Conservation (phyloP, 192 early-diverging fungal species). For the Entomortierella chlamydospora region DNA sequence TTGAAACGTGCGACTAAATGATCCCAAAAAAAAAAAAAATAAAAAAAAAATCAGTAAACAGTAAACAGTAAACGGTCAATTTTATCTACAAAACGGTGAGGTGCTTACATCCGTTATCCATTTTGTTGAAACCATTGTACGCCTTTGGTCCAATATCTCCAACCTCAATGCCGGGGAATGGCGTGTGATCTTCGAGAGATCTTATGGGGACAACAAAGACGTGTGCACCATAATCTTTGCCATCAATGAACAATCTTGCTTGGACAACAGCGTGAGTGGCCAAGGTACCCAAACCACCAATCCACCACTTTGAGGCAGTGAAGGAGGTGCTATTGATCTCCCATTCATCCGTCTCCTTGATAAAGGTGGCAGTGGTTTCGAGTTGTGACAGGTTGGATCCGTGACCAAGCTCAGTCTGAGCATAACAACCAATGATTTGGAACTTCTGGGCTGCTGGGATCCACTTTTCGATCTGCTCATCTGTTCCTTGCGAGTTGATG, state of each 20-base stretch:
- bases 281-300: conserved; percentile 74
- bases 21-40: conserved; percentile 17
- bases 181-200: conserved; percentile 66
- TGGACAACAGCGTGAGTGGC: conserved; percentile 75
- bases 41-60: conserved; percentile 12
- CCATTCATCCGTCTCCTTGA: conserved; percentile 87
- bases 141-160: conserved; percentile 78
- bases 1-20: conserved; percentile 72
- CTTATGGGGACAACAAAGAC: conserved; percentile 75
- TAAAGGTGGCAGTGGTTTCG: conserved; percentile 87
- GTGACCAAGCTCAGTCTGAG: conserved; percentile 85
- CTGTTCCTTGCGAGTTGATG: conserved; percentile 74
- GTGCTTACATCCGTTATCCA: conserved; percentile 60
- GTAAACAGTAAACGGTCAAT: not conserved
- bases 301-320: conserved; percentile 77
- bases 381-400: conserved; percentile 82
- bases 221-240: conserved; percentile 73
- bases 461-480: conserved; percentile 81
- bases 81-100: not conserved
- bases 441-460: conserved; percentile 72
- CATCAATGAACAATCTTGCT: conserved; percentile 67
- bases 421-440: conserved; percentile 86
- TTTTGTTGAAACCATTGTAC: conserved; percentile 58
- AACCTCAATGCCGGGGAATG: conserved; percentile 68
- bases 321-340: conserved; percentile 84